Conservation (phyloP, 768 basidiomycete genomes). For the Rhodocollybia butyracea region DNA sequence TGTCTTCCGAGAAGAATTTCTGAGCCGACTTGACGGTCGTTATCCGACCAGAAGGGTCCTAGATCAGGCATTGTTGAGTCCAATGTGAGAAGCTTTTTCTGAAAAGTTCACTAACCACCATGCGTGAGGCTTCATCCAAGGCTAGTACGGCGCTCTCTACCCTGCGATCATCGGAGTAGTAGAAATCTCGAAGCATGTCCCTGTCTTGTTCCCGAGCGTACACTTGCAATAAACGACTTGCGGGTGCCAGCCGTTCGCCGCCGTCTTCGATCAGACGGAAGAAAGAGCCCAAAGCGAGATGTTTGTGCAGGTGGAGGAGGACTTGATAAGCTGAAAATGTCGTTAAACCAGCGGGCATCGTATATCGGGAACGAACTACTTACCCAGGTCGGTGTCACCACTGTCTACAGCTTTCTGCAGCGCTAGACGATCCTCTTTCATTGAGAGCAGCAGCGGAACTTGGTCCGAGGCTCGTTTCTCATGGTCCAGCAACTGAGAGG, state of each 20-base stretch:
- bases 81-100: background rate
- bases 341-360: background rate
- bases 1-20: slow-evolving; percentile 94
- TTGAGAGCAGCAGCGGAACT: slow-evolving; percentile 86
- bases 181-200: slow-evolving; percentile 92
- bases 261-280: slow-evolving; percentile 94
- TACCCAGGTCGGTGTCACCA: slow-evolving; percentile 93
- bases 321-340: slow-evolving; percentile 80
- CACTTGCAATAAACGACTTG: slow-evolving; percentile 78
- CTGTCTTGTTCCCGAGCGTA: slow-evolving; percentile 89
- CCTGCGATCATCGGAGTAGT: slow-evolving; percentile 94
- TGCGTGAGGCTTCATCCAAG: slow-evolving; percentile 74
- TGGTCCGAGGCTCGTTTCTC: slow-evolving; percentile 88
- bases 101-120: slow-evolving; percentile 43
- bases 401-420: slow-evolving; percentile 89
- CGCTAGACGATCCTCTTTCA: slow-evolving; percentile 93
- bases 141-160: slow-evolving; percentile 90
- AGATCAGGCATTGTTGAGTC: background rate
- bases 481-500: slow-evolving; percentile 73
- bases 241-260: slow-evolving; percentile 68
- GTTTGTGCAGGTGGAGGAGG: slow-evolving; percentile 80
- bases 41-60: slow-evolving; percentile 76
- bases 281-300: slow-evolving; percentile 84
- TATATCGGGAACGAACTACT: slow-evolving; percentile 16
- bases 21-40: slow-evolving; percentile 76